Base-by-base conservation (phyloP, 2,329 filamentous ascomycete genomes). In the Aaosphaeria arxii region DNA sequence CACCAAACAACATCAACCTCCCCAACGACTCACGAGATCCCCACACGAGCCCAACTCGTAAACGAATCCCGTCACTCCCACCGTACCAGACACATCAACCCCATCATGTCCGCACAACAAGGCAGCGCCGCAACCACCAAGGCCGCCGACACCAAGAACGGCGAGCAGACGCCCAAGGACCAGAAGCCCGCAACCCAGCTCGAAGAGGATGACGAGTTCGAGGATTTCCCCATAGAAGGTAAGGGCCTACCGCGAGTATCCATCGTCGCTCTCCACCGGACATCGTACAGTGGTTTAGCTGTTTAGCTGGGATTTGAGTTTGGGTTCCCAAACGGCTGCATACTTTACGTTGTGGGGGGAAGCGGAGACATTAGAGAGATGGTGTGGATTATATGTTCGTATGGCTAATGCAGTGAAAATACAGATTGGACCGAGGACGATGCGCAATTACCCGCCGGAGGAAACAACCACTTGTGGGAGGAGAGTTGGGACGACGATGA, bases 401-500 rank as follows among this genome's bases (percentile, higher is more conserved):
- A 24, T 24, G 17, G 17, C 17, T 24, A 24, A 24, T 24, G 17
- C 17, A 24, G 7, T 36, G 33, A n/a, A 9, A 40, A 13, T 40
- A 5, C 43, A 72, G 94, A 97, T 74, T 99, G 94, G 94, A 80
- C 86, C 45, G 86, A 91, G 71, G 90, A 96, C 67, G 91, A 96
- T 67, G 89, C 89, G 52, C 90, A 96, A 69, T 87, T 86, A 47
- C 88, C 87, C 48, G 33, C 33, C 9, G 79, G 81, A 63, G 84
- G 83, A 77, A 86, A 85, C 64, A 83, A 85, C 70, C 91, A 97
- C 76, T 78, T 99, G 46, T 99, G 94, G 94, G 94, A 99, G 74
- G 94, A 99, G 80, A 96, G 91, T 79, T 99, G 94, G 94, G 94
- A 99, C 68, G 94, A 99, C 66, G 92, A 97, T 70, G 94, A 97